Base-by-base conservation (phyloP, 2,329 filamentous ascomycete species). In the Aspergillus clavatus region DNA sequence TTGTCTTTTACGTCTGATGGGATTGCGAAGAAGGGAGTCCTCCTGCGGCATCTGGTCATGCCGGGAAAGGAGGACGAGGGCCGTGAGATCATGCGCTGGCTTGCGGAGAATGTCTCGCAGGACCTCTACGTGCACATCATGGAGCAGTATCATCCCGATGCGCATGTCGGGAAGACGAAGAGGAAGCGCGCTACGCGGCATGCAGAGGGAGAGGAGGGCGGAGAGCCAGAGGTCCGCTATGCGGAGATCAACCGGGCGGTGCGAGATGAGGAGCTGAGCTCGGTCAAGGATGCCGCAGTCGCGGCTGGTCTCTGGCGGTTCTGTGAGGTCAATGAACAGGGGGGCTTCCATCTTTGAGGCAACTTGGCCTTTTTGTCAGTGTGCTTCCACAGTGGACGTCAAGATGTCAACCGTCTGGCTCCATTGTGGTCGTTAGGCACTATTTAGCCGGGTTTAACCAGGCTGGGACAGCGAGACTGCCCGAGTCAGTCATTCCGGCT, bases 111-210 rank as follows among this genome's bases (percentile, higher is more conserved):
- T 42, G 76, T 94, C 2, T 87, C 84, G 3, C 76, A 72, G 44
- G 87, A 93, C 63, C 75, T 86, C 35, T 91, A 90, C 66, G 79
- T 93, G 48, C 84, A 94, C 61, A 83, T 94, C 53, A 93, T 93
- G 87, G 87, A 94, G 67, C 88, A 94, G 67, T 93, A 93, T 60
- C 82, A 82, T 51, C 87, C 87, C 0, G 80, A 86, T 52, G 88
- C 86, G 0, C 82, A 94, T 63, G 88, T 94, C 1, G 88, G 88
- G 3, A 91, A 89, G 70, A 71, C n/a, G n/a, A n/a, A n/a, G n/a
- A n/a, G 73, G 43, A 80, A 70, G 55, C 57, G 46, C 10, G 61
- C 54, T 12, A 43, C 12, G 38, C 45, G 7, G 45, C n/a, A 22
- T n/a, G 26, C 16, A 1, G 52, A 48, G 28, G 51, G 62, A 10